A percentile compares a stretch with the other conserved stretches of the same genome.
phyloP scores from a whole-genome alignment of 805 yeast genomes.

The Jamesozyma rosinii region DNA sequence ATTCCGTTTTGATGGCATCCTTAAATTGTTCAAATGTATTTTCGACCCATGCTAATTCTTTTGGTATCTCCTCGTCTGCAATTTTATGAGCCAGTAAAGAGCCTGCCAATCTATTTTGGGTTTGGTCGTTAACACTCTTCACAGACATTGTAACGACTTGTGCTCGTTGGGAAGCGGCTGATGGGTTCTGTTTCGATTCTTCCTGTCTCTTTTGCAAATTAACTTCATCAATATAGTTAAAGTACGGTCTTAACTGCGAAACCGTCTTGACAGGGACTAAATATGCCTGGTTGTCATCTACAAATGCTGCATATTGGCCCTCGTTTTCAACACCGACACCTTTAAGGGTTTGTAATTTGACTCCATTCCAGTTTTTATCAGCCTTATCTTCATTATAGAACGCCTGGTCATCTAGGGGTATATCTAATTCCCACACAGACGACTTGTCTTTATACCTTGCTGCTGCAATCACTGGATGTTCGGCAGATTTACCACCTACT shows the following conservation, averaged over 20 bases:
- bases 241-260: constrained; percentile 73
- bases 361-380: constrained; percentile 50
- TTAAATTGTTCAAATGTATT: constrained; percentile 28
- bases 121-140: constrained; percentile 47
- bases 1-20: constrained; percentile 17
- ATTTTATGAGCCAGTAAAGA: constrained; percentile 55
- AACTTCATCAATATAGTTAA: constrained; percentile 65
- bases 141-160: constrained; percentile 74
- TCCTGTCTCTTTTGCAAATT: constrained; percentile 38
- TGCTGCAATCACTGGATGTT: constrained; percentile 33
- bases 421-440: constrained; percentile 60
- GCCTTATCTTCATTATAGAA: constrained; percentile 61
- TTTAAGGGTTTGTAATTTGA: constrained; percentile 50
- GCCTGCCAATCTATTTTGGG: constrained; percentile 56
- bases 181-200: constrained; percentile 33
- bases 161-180: constrained; percentile 34
- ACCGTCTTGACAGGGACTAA: constrained; percentile 57
- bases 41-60: constrained; percentile 39
- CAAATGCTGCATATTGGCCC: constrained; percentile 43
- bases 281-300: constrained; percentile 44
- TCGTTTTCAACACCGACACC: constrained; percentile 57
- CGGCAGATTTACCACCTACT: constrained; percentile 20
- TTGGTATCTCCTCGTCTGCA: constrained; percentile 51
- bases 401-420: constrained; percentile 59
- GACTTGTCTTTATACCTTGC: constrained; percentile 54